A percentile compares a stretch with the other conserved stretches of the same genome.
Evolutionary conservation across 2,329 filamentous ascomycete species (phyloP).

Genomic region (Magnaporthiopsis incrustans): DNA sequence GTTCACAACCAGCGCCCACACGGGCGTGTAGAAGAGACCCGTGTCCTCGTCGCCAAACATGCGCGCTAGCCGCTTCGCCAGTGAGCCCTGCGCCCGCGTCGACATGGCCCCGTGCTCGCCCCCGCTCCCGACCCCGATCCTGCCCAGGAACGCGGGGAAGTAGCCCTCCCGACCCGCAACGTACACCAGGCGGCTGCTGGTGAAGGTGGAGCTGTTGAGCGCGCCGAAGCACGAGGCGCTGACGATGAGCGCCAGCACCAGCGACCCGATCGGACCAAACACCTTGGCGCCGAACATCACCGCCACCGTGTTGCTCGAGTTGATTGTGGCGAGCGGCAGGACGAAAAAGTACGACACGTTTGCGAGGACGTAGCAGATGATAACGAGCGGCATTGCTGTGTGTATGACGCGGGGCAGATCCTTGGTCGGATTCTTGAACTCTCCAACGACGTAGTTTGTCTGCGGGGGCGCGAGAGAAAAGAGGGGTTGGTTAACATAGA

Average conservation of each 20-base stretch:
- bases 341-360: conserved; percentile 95
- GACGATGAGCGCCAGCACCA: conserved; percentile 82
- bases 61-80: conserved; percentile 49
- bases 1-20: conserved; percentile 85
- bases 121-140: conserved; percentile 58
- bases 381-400: conserved; percentile 91
- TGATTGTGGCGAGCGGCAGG: conserved; percentile 70
- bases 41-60: conserved; percentile 68
- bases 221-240: conserved; percentile 89
- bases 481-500: conserved; percentile 16
- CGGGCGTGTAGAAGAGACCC: conserved; percentile 86
- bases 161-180: conserved; percentile 94
- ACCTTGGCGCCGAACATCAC: conserved; percentile 88
- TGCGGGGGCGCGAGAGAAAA: conserved; percentile 30
- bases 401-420: conserved; percentile 94
- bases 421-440: conserved; percentile 84
- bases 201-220: conserved; percentile 91
- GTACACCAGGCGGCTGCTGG: conserved; percentile 84
- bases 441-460: conserved; percentile 96
- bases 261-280: conserved; percentile 73
- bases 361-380: conserved; percentile 79
- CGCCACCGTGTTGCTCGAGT: conserved; percentile 88
- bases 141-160: conserved; percentile 74
- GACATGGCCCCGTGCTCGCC: conserved; percentile 30
- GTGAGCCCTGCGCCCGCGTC: conserved; percentile 44